Conservation (phyloP, 371 early-diverging fungal genomes). For the Dentiscutata heterogama region DNA sequence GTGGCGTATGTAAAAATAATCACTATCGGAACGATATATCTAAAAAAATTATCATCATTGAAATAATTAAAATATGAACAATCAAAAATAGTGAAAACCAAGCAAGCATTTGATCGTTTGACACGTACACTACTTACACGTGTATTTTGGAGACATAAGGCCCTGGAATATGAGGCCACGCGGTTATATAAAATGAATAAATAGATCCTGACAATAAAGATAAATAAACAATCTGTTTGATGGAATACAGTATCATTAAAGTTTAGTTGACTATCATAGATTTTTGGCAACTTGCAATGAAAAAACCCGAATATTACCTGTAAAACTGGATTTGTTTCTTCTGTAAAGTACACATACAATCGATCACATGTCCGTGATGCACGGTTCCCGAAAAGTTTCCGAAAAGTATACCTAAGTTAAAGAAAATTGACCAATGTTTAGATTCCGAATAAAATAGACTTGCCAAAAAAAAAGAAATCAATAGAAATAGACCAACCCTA, state of each 20-base stretch:
- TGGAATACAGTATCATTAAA: background rate
- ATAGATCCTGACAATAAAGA: constrained; percentile 37
- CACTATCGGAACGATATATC: constrained; percentile 62
- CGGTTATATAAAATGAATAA: constrained; percentile 38
- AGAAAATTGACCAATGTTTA: background rate
- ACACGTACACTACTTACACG: constrained; percentile 39
- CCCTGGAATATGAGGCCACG: constrained; percentile 46
- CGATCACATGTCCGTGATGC: constrained; percentile 5
- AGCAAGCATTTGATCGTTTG: background rate
- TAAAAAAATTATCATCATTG: constrained; percentile 32
- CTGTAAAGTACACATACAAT: constrained; percentile 20
- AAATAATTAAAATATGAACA: background rate
- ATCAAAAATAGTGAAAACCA: background rate
- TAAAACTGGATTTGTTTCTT: constrained; percentile 43
- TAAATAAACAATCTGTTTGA: constrained; percentile 42
- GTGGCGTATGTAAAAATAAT: constrained; percentile 66
- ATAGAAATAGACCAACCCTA: constrained; percentile 2
- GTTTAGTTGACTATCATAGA: too few species aligned
- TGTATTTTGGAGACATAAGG: constrained; percentile 44
- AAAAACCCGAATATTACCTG: constrained; percentile 5
- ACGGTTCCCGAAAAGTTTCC: constrained; percentile 20
- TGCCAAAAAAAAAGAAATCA: background rate
- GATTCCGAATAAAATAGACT: background rate
- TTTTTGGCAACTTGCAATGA: background rate
- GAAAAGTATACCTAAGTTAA: constrained; percentile 7